These are phyloP conservation scores for Lactarius akahatsu DNA, from an alignment of 768 basidiomycete genomes.

Conservation along the genomic window DNA sequence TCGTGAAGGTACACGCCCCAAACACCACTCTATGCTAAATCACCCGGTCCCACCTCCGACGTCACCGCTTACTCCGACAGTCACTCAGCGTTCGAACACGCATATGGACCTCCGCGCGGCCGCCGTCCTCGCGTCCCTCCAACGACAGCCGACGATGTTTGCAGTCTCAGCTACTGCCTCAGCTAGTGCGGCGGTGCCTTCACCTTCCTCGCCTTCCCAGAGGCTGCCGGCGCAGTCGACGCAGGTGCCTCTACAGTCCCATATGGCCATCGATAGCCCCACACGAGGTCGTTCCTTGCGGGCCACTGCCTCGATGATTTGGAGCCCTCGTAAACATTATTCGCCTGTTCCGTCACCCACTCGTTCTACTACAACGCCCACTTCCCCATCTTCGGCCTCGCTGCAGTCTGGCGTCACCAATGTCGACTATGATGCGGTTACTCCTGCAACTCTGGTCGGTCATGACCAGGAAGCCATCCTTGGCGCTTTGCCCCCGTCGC, in stretches of 20 bases:
- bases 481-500: conserved; percentile 12
- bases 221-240: neutral
- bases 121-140: neutral
- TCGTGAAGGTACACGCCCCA: conserved; percentile 18
- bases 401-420: conserved; percentile 13
- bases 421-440: neutral
- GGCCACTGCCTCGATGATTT: conserved; percentile 18
- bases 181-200: neutral
- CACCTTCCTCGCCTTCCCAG: conserved; percentile 2
- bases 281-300: conserved; percentile 21
- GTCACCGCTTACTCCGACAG: conserved; percentile 5
- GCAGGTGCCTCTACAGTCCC: conserved; percentile 1
- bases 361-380: conserved; percentile 14
- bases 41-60: conserved; percentile 14
- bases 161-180: conserved; percentile 6
- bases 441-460: neutral
- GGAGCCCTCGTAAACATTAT: conserved; percentile 10
- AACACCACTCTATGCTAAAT: conserved; percentile 25
- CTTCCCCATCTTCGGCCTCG: conserved; percentile 17
- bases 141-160: neutral
- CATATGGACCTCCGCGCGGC: conserved; percentile 12
- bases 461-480: conserved; percentile 9
- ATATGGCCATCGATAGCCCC: neutral
- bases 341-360: conserved; percentile 22
- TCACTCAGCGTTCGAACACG: neutral